phyloP scores from a whole-genome alignment of 495 filamentous ascomycete species.

The Viridothelium virens region DNA sequence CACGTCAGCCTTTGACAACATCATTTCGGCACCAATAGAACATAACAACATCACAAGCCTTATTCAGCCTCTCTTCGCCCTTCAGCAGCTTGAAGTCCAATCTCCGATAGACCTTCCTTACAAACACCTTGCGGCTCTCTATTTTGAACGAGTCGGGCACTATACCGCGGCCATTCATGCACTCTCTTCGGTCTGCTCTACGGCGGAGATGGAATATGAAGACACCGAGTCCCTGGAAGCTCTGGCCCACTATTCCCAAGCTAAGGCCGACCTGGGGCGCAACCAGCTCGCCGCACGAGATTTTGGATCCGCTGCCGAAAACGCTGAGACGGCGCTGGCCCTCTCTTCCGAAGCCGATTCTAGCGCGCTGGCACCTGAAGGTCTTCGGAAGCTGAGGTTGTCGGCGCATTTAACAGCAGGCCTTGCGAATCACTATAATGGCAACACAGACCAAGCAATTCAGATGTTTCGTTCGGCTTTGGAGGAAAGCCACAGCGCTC shows the following conservation, averaged over 20 bases:
- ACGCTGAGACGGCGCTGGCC: slow-evolving; percentile 39
- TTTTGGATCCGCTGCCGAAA: slow-evolving; percentile 59
- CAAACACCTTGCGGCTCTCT: slow-evolving; percentile 69
- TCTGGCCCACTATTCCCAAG: slow-evolving; percentile 67
- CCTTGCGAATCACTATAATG: slow-evolving; percentile 64
- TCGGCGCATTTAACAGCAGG: slow-evolving; percentile 84
- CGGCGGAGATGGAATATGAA: slow-evolving; percentile 75
- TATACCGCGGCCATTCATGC: slow-evolving; percentile 53
- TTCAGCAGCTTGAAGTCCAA: slow-evolving; percentile 68
- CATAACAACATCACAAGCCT: slow-evolving; percentile 55
- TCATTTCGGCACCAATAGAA: slow-evolving; percentile 48
- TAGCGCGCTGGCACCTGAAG: slow-evolving; percentile 44
- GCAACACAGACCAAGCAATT: slow-evolving; percentile 57
- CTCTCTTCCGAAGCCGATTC: slow-evolving; percentile 42
- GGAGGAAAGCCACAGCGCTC: slow-evolving; percentile 64
- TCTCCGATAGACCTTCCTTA: slow-evolving; percentile 58
- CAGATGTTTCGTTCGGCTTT: slow-evolving; percentile 75
- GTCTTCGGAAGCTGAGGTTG: slow-evolving; percentile 58
- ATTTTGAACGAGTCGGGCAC: slow-evolving; percentile 71
- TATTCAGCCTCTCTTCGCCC: slow-evolving; percentile 75
- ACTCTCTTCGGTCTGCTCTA: slow-evolving; percentile 56
- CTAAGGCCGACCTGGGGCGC: slow-evolving; percentile 81
- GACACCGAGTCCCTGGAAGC: slow-evolving; percentile 62
- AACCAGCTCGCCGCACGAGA: slow-evolving; percentile 59
- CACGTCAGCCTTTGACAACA: slow-evolving; percentile 68